phyloP scores from a whole-genome alignment of 257 asterid genomes.

The Primulina eburnea region DNA sequence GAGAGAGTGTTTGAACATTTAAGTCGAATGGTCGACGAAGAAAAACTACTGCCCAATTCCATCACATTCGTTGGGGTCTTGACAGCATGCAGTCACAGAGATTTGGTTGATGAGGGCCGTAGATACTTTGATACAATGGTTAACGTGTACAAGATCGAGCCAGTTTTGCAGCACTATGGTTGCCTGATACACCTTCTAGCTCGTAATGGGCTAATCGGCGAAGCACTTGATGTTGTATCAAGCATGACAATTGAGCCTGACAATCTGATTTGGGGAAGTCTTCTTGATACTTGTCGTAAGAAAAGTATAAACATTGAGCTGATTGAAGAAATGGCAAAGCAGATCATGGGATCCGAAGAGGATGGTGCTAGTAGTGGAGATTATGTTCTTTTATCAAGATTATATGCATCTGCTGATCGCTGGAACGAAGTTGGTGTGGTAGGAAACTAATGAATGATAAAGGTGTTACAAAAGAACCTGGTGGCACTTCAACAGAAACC shows the following conservation, averaged over 20 bases:
- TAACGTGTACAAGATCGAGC: constrained; percentile 39
- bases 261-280: constrained; percentile 74
- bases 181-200: constrained; percentile 73
- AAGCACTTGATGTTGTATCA: constrained; percentile 58
- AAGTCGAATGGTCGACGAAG: constrained; percentile 44
- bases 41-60: constrained; percentile 49
- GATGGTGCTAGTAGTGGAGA: constrained; percentile 40
- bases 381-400: constrained; percentile 64
- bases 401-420: constrained; percentile 59
- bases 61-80: constrained; percentile 66
- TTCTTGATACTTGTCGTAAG: constrained; percentile 66
- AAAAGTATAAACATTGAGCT: constrained; percentile 40
- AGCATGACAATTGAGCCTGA: constrained; percentile 78
- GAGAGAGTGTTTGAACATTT: constrained; percentile 49
- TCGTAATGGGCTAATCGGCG: constrained; percentile 48
- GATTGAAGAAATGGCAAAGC: constrained; percentile 57
- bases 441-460: constrained; percentile 66
- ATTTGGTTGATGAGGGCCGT: constrained; percentile 57
- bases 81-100: constrained; percentile 73
- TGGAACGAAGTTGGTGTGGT: constrained; percentile 79
- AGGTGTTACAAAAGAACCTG: constrained; percentile 67
- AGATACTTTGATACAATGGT: constrained; percentile 53
- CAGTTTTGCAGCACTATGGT: constrained; percentile 81
- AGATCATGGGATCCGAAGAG: constrained; percentile 40
- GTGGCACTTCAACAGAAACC: constrained; percentile 65